Evolutionary conservation across 495 filamentous ascomycete genomes (phyloP), one percentile per base, ranked within the genome.

Genomic region (Stereocaulon alpinum): DNA sequence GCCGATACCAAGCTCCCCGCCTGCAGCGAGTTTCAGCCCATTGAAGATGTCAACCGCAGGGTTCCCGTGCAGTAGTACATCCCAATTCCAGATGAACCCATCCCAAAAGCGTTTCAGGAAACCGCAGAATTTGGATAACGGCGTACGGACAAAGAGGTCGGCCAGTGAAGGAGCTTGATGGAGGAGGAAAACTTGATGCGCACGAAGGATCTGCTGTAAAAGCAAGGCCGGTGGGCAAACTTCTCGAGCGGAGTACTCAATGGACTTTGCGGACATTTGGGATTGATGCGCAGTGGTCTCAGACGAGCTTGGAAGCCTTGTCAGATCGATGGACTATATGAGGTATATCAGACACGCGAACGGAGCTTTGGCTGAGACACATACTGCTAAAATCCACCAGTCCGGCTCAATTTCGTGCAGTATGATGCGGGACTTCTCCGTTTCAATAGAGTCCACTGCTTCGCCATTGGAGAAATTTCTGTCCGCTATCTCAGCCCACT

Each of bases 301-400:
- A 18, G 70, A 63, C 14, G 64, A 51, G 40, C 47, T 67, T 67
- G 63, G 65, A 40, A 77, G 71, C 63, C 80, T 82, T 41, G 86
- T 94, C 24, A 91, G 74, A 69, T 88, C 84, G 63, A 94, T 76
- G 55, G 85, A 88, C 86, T 89, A 65, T 20, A 34, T 3, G 27
- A 48, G 6, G 44, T 32, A 57, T n/a, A 67, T 68, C 51, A 68
- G 61, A 64, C 27, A 49, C 29, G 43, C 10, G 32, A 55, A 29
- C 14, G 34, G 30, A 49, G 14, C 6, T 43, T 24, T 40, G 11
- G 48, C 52, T 55, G 55, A 29, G 9, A 45, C 18, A 24, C 75
- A 61, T 71, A 95, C 91, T 59, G 91, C 91, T 49, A 96, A 73
- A 63, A 96, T 82, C 93, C 93, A 99, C 93, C 93, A 99, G 49